Evolutionary conservation across 257 asterid genomes (phyloP).

Genomic region (Solanum pennellii): DNA sequence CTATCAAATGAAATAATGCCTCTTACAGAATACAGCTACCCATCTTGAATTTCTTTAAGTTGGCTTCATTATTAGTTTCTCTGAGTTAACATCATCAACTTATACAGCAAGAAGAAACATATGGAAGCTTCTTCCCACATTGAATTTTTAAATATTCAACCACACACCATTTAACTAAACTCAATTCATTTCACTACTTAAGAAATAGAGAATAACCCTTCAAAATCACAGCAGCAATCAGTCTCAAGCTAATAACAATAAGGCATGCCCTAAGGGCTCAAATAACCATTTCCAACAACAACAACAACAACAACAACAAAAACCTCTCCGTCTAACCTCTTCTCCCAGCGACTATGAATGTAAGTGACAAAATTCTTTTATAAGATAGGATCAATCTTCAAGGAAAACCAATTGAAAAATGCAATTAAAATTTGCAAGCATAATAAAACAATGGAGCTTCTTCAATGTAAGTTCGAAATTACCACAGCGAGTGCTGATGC

Average conservation of each 20-base stretch:
- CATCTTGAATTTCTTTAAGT: background rate
- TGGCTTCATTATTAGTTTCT: background rate
- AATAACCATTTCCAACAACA: background rate
- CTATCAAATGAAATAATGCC: background rate
- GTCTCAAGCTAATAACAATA: background rate
- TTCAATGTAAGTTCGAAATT: background rate
- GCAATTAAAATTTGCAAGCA: background rate
- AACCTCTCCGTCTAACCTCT: background rate
- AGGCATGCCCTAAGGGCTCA: background rate
- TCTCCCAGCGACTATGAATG: background rate
- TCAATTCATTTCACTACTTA: background rate
- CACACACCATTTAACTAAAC: background rate
- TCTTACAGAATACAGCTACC: background rate
- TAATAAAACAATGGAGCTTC: background rate
- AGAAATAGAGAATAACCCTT: background rate
- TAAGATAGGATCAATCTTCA: background rate
- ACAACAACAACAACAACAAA: background rate
- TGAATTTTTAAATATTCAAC: background rate
- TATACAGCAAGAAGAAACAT: background rate
- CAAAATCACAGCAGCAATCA: background rate
- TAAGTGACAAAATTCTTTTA: too few species aligned
- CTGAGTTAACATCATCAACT: background rate
- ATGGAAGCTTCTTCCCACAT: background rate
- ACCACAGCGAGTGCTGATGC: constrained; percentile 27
- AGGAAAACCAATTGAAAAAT: background rate